Base-by-base conservation (phyloP, 495 filamentous ascomycete species). In the Letharia columbiana region DNA sequence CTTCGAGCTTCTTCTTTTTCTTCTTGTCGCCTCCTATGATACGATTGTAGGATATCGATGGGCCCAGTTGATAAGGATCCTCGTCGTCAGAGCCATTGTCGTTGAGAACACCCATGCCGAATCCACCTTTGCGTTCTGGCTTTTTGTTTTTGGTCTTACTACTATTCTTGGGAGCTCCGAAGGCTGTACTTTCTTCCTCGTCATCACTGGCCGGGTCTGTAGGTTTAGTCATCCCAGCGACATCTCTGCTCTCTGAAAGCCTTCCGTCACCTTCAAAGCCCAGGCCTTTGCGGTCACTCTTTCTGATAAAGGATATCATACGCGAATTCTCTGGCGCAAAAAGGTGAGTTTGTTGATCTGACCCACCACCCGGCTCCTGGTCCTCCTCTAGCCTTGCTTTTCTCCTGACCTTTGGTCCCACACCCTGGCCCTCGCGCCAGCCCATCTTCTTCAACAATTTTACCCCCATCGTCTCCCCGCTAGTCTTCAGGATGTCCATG, bases 81-180 rank as follows among this genome's bases (percentile, higher is more conserved):
- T 97, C 94, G 64, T 98, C 92, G 70, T 98, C 94, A n/a, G 94
- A 97, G 5, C 91, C 93, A 23, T 87, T 96, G 67, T 98, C 94
- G 71, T 98, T 98, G 61, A 98, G 75, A 31, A 97, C 79, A 4
- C 94, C 94, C 18, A 95, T 88, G 1, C 94, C 94, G 59, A 98
- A 91, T 0, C 87, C 89, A 59, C 87, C 84, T 40, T 83, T 82
- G 10, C 70, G 75, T 23, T 73, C 71, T 68, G 82, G 74, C 61
- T 77, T 82, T 49, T 84, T 83, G 18, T 81, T 78, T 62, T 80
- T 80, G 41, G 77, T 74, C 65, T 70, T 66, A 60, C 72, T 74
- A 39, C 28, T 49, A 44, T 45, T 70, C 18, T 23, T 41, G 20
- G 56, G 45, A 17, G 57, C 47, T 20, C 44, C 56, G 13, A 60